Percentiles rank a stretch among this genome's conserved stretches.
phyloP scores from a whole-genome alignment of 2,329 filamentous ascomycete genomes.

The Aspergillus ustus region DNA sequence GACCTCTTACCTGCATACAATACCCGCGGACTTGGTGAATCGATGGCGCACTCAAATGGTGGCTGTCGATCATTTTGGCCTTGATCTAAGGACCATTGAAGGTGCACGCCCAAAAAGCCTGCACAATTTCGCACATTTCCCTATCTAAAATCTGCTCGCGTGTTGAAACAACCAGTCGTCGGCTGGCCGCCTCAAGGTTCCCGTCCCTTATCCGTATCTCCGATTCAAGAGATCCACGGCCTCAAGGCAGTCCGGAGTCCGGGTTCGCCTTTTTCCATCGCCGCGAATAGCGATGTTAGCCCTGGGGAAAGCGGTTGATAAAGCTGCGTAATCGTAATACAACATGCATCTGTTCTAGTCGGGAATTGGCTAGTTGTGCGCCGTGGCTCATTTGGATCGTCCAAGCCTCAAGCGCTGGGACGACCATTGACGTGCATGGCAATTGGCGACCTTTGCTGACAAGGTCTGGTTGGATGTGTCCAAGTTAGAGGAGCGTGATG shows the following conservation, averaged over 20 bases:
- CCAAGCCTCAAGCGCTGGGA: constrained; percentile 6
- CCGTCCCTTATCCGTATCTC: background rate
- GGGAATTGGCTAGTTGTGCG: background rate
- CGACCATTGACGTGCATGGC: constrained; percentile 12
- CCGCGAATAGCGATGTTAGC: background rate
- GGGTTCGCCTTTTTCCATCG: background rate
- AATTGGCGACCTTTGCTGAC: constrained; percentile 5
- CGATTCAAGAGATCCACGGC: background rate
- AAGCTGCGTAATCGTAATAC: constrained; percentile 1
- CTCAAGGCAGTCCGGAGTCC: background rate
- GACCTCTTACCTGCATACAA: background rate
- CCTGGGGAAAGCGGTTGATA: background rate
- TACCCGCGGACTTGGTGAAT: background rate
- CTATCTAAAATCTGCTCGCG: background rate
- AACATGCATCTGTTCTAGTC: background rate
- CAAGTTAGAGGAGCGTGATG: background rate
- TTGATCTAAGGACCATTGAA: constrained; percentile 1
- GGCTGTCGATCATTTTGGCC: constrained; percentile 7
- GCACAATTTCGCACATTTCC: background rate
- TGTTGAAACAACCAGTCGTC: background rate
- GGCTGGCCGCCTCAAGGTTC: background rate
- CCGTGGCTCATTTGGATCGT: background rate
- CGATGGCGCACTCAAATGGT: background rate
- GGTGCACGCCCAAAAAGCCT: background rate
- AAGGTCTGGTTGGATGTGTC: background rate